A percentile compares a stretch with the other conserved stretches of the same genome.
phyloP scores from a whole-genome alignment of 768 basidiomycete species.

The Phaeotremella skinneri region DNA sequence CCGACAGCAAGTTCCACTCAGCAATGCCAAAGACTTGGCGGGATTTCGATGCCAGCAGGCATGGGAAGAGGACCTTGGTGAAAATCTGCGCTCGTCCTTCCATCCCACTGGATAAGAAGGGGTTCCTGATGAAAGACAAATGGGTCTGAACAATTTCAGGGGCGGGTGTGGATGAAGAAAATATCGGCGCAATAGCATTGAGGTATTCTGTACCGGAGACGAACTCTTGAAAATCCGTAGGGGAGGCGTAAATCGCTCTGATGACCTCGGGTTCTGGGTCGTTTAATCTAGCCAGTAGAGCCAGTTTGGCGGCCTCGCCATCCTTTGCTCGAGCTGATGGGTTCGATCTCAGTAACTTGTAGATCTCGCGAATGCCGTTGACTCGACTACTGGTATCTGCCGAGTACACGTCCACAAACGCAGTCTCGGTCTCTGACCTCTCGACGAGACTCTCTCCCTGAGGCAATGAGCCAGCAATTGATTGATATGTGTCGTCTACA shows the following conservation, averaged over 20 bases:
- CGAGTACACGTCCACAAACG: conserved; percentile 52
- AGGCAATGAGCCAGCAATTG: conserved; percentile 13
- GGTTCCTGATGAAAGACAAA: conserved; percentile 59
- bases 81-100: conserved; percentile 56
- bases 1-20: conserved; percentile 64
- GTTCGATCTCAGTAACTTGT: conserved; percentile 16
- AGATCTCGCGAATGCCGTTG: conserved; percentile 58
- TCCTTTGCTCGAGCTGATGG: conserved; percentile 5
- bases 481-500: conserved; percentile 24
- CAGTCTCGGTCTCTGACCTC: conserved; percentile 13
- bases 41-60: conserved; percentile 70
- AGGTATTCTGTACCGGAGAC: conserved; percentile 33
- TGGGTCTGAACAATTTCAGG: conserved; percentile 54
- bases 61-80: conserved; percentile 63
- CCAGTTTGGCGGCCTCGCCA: conserved; percentile 57
- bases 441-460: conserved; percentile 8
- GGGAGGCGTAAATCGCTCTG: conserved; percentile 64
- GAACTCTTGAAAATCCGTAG: conserved; percentile 55
- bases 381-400: conserved; percentile 64
- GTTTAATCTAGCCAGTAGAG: conserved; percentile 66
- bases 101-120: conserved; percentile 52
- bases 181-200: conserved; percentile 23
- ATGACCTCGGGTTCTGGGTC: conserved; percentile 66
- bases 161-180: conserved; percentile 3
- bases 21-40: conserved; percentile 64